Evolutionary conservation across 1,139 yeast species (phyloP).

Genomic region (Pichia kudriavzevii): DNA sequence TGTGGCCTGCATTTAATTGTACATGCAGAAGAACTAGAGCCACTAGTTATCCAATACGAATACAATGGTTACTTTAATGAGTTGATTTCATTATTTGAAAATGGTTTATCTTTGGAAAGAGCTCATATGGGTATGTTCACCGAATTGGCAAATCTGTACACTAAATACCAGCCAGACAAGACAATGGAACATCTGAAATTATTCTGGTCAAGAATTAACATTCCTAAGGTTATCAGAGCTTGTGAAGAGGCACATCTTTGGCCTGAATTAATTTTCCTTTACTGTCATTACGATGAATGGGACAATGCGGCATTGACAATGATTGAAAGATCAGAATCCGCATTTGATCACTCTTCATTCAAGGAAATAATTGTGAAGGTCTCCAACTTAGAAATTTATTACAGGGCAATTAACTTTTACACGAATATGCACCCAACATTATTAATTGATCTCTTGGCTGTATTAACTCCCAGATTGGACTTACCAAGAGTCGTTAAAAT

Average conservation of each 20-base stretch:
- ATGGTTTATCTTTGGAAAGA: constrained; percentile 92
- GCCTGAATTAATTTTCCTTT: constrained; percentile 92
- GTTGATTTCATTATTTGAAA: constrained; percentile 85
- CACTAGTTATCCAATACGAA: constrained; percentile 81
- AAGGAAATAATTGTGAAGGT: constrained; percentile 93
- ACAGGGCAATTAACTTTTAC: constrained; percentile 94
- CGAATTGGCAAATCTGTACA: constrained; percentile 82
- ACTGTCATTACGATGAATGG: constrained; percentile 99
- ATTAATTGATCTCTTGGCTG: constrained; percentile 78
- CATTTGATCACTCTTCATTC: constrained; percentile 89
- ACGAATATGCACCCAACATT: constrained; percentile 88
- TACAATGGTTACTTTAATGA: constrained; percentile 87
- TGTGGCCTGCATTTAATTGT: constrained; percentile 96
- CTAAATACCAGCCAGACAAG: constrained; percentile 84
- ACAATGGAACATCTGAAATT: constrained; percentile 95
- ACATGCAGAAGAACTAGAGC: constrained; percentile 95
- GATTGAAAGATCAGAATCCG: constrained; percentile 90
- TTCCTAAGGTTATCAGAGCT: constrained; percentile 93
- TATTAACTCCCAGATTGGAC: constrained; percentile 84
- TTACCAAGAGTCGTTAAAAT: constrained; percentile 92
- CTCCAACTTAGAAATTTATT: constrained; percentile 91
- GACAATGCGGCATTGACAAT: constrained; percentile 97
- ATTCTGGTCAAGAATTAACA: constrained; percentile 97
- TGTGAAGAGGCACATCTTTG: constrained; percentile 92
- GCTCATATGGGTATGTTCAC: constrained; percentile 99